Percentiles rank a stretch among this genome's conserved stretches.
These are phyloP conservation scores for Ephemerocybe angulata DNA, from an alignment of 768 basidiomycete genomes.

Conservation along the genomic window DNA sequence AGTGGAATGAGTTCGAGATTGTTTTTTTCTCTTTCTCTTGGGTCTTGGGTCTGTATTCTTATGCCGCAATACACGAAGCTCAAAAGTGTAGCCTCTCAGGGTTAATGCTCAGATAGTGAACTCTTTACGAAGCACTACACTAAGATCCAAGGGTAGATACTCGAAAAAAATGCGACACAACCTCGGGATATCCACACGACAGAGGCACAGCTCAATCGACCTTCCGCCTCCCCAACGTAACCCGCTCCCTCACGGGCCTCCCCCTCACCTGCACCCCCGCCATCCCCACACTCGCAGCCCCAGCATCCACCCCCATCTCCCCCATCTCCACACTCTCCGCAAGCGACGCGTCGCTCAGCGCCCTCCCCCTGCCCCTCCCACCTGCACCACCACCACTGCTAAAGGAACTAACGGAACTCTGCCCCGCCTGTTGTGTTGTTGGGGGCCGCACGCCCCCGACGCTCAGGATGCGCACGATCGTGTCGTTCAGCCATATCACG, in stretches of 20 bases:
- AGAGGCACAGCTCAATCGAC: not conserved
- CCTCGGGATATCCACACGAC: not conserved
- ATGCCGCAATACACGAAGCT: no score
- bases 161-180: not conserved
- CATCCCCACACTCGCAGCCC: slow-evolving; percentile 9
- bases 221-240: slow-evolving; percentile 10
- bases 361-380: slow-evolving; percentile 5
- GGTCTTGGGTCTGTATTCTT: no score
- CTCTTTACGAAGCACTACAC: no score
- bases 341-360: slow-evolving; percentile 13
- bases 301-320: slow-evolving; percentile 28
- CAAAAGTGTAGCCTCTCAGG: no score
- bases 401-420: slow-evolving; percentile 15
- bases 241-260: slow-evolving; percentile 5
- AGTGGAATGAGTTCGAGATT: no score
- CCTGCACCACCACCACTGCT: slow-evolving; percentile 8
- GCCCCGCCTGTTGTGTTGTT: slow-evolving; percentile 7
- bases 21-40: no score
- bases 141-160: no score
- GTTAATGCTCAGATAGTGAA: no score
- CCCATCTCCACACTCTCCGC: slow-evolving; percentile 65
- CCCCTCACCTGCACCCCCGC: not conserved
- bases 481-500: slow-evolving; percentile 74
- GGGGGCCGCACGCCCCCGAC: slow-evolving; percentile 36
- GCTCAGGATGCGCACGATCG: slow-evolving; percentile 59